A percentile compares a stretch with the other conserved stretches of the same genome.
Evolutionary conservation across 1,139 yeast species (phyloP).

Genomic region (Suhomyces wounanorum): DNA sequence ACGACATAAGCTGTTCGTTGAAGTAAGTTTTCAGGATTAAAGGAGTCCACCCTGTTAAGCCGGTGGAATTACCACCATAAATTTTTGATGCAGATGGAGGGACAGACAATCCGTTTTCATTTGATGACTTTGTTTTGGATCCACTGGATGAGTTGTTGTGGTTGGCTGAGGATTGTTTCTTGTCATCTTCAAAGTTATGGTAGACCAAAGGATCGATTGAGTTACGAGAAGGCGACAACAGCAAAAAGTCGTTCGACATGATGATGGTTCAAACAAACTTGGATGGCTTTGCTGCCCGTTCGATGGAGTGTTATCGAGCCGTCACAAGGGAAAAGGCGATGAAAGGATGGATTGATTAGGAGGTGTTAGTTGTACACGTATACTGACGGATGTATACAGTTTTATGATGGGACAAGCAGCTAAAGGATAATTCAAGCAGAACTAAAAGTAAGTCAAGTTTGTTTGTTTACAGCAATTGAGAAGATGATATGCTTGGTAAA

Average conservation of each 20-base stretch:
- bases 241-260: constrained; percentile 39
- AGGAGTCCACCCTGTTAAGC: constrained; percentile 49
- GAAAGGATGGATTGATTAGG: neutral
- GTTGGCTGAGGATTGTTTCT: constrained; percentile 3
- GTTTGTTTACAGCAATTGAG: constrained; percentile 7
- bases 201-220: constrained; percentile 33
- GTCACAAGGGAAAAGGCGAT: neutral
- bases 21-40: constrained; percentile 41
- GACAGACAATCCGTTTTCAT: constrained; percentile 14
- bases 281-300: constrained; percentile 1
- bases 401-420: neutral
- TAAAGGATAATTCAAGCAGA: neutral
- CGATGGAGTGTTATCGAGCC: neutral
- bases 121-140: constrained; percentile 9
- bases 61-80: constrained; percentile 19
- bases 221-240: constrained; percentile 39
- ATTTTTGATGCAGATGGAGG: constrained; percentile 35
- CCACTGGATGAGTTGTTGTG: constrained; percentile 1
- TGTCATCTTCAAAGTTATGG: constrained; percentile 16
- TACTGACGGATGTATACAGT: neutral
- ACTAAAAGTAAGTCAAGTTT: neutral
- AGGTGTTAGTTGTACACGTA: neutral
- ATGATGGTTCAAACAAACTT: neutral
- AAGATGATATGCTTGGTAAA: constrained; percentile 8
- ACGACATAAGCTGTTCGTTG: constrained; percentile 38